These are phyloP conservation scores for Saccharomycopsis fibuligera DNA, from an alignment of 805 yeast genomes.

Conservation along the genomic window DNA sequence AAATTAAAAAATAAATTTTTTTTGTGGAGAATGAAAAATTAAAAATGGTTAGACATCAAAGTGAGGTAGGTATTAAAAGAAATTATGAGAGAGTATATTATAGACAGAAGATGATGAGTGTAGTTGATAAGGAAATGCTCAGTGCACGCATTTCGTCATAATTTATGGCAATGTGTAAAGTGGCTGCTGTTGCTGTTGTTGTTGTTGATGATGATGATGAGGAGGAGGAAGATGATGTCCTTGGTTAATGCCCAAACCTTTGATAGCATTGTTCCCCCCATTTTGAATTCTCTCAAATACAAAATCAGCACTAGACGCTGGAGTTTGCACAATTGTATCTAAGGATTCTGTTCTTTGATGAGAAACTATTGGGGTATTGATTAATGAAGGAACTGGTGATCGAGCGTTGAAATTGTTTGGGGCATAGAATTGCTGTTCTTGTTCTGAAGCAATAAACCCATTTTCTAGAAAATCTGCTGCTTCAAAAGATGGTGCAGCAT, in stretches of 20 bases:
- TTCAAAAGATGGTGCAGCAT: background rate
- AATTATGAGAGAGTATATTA: too few relatives aligned
- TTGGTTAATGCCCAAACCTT: too few relatives aligned
- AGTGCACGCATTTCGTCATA: too few relatives aligned
- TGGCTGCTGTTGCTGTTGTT: too few relatives aligned
- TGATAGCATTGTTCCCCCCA: background rate
- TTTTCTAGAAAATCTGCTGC: background rate
- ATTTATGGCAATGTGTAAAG: too few relatives aligned
- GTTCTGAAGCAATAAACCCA: background rate
- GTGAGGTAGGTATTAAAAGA: too few relatives aligned
- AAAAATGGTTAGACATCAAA: too few relatives aligned
- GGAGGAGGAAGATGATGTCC: too few relatives aligned
- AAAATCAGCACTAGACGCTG: background rate
- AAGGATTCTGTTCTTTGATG: background rate
- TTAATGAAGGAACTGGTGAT: constrained; percentile 3
- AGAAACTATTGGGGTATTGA: background rate
- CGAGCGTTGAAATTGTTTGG: background rate
- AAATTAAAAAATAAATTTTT: too few relatives aligned
- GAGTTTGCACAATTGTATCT: background rate
- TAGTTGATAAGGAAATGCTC: too few relatives aligned
- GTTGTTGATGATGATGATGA: too few relatives aligned
- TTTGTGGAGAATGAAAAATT: too few relatives aligned
- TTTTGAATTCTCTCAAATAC: constrained; percentile 1
- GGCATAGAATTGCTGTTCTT: background rate
- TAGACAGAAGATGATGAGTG: background rate